phyloP scores from a whole-genome alignment of 1,284 basidiomycete genomes.

The Ustilago nuda region DNA sequence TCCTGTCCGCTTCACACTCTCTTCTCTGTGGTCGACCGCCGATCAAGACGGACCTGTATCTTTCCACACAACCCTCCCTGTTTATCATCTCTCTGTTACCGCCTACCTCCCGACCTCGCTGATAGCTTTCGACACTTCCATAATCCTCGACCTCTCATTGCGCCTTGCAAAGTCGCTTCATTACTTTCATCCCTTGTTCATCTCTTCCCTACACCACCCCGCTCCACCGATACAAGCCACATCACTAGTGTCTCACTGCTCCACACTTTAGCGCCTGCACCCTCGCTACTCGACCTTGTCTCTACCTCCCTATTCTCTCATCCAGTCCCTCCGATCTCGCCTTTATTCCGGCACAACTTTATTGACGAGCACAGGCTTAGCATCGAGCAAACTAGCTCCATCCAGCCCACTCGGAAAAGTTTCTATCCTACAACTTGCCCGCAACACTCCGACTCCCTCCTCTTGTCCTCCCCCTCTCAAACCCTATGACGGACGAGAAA shows the following conservation, averaged over 20 bases:
- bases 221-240: not conserved
- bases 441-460: not conserved
- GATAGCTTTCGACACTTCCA: not conserved
- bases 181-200: not conserved
- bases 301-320: not conserved
- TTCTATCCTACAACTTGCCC: not conserved
- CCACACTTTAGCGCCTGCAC: not conserved
- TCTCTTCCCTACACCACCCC: not conserved
- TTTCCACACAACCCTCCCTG: not conserved
- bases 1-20: not conserved
- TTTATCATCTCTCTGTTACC: not conserved
- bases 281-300: conserved; percentile 1
- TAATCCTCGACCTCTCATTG: not conserved
- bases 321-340: not conserved
- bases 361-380: not conserved
- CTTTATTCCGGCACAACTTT: not conserved
- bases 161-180: not conserved
- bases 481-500: conserved; percentile 38
- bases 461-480: not conserved
- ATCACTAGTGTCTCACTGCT: not conserved
- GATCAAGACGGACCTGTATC: conserved; percentile 27
- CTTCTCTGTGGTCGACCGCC: conserved; percentile 22
- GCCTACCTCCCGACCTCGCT: not conserved
- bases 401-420: not conserved
- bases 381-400: not conserved